Percentiles rank a stretch among this genome's conserved stretches.
Evolutionary conservation across 129 eudicot species (phyloP).

Genomic region (Tanacetum coccineum): DNA sequence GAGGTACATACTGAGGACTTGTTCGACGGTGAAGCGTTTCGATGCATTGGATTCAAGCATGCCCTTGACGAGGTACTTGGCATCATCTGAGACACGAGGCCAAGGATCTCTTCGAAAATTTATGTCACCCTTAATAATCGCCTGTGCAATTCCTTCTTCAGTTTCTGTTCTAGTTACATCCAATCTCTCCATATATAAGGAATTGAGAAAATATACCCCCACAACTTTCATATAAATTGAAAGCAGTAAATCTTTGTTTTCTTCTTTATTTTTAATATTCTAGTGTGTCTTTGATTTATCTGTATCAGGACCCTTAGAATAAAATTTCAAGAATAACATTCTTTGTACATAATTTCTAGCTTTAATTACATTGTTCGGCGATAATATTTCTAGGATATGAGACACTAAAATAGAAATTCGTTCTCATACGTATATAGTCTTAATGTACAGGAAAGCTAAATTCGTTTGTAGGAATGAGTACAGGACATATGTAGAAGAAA

Average conservation of each 20-base stretch:
- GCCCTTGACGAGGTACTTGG: slow-evolving; percentile 68
- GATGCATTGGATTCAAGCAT: slow-evolving; percentile 73
- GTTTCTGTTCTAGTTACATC: slow-evolving; percentile 66
- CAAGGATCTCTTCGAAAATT: slow-evolving; percentile 85
- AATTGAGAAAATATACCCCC: slow-evolving; percentile 21
- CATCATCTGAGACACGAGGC: slow-evolving; percentile 77
- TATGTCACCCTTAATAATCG: slow-evolving; percentile 64
- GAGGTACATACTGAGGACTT: slow-evolving; percentile 65
- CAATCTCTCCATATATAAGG: slow-evolving; percentile 42
- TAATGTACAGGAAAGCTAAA: too few species aligned
- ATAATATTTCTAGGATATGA: too few species aligned
- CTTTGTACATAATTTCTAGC: too few species aligned
- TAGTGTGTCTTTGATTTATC: neutral
- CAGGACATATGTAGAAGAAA: too few species aligned
- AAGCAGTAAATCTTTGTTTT: neutral
- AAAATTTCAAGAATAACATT: too few species aligned
- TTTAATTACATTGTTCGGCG: too few species aligned
- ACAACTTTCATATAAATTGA: slow-evolving; percentile 3
- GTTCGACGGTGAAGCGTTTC: slow-evolving; percentile 58
- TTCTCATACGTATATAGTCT: too few species aligned
- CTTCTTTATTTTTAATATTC: neutral
- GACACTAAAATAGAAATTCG: too few species aligned
- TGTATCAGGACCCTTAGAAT: too few species aligned
- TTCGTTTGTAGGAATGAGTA: too few species aligned
- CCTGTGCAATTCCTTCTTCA: slow-evolving; percentile 96